These are phyloP conservation scores for Sequoia sempervirens DNA, from an alignment of 75 land plant species.

Conservation along the genomic window DNA sequence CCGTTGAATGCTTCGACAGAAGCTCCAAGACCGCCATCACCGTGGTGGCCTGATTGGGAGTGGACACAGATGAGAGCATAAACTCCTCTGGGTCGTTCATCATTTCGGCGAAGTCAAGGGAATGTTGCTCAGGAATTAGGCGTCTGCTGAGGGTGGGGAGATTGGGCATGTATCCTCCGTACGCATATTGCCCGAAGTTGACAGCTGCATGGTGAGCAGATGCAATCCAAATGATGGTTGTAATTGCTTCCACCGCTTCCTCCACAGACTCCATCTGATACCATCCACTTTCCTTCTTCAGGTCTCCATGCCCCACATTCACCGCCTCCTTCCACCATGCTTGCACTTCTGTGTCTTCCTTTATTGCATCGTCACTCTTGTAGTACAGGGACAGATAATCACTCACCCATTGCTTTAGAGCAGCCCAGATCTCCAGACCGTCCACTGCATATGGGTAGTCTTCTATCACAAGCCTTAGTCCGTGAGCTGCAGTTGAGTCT, in stretches of 20 bases:
- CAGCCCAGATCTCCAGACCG: too few relatives aligned
- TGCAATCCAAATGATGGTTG: slow-evolving; percentile 33
- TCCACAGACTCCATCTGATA: slow-evolving; percentile 8
- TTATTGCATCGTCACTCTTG: slow-evolving; percentile 12
- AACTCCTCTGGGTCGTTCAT: slow-evolving; percentile 15
- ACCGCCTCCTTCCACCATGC: slow-evolving; percentile 39
- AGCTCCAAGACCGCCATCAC: not conserved
- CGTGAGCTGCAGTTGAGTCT: slow-evolving; percentile 38
- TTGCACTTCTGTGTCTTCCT: slow-evolving; percentile 31
- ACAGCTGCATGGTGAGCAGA: slow-evolving; percentile 35
- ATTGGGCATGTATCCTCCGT: slow-evolving; percentile 38
- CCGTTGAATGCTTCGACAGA: not conserved
- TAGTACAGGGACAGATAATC: slow-evolving; percentile 29
- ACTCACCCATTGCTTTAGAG: slow-evolving; percentile 28
- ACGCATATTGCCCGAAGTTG: slow-evolving; percentile 48
- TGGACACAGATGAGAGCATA: slow-evolving; percentile 27
- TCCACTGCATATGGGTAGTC: slow-evolving; percentile 10
- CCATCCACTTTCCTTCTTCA: slow-evolving; percentile 29
- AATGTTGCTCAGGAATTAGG: slow-evolving; percentile 19
- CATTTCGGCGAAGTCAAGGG: slow-evolving; percentile 8
- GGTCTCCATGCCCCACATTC: slow-evolving; percentile 32
- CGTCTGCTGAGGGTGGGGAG: slow-evolving; percentile 26
- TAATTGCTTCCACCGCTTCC: slow-evolving; percentile 11
- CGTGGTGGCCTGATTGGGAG: slow-evolving; percentile 36
- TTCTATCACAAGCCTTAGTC: slow-evolving; percentile 18